Evolutionary conservation across 2,329 filamentous ascomycete species (phyloP).

Genomic region (Aspergillus spinulosporus): DNA sequence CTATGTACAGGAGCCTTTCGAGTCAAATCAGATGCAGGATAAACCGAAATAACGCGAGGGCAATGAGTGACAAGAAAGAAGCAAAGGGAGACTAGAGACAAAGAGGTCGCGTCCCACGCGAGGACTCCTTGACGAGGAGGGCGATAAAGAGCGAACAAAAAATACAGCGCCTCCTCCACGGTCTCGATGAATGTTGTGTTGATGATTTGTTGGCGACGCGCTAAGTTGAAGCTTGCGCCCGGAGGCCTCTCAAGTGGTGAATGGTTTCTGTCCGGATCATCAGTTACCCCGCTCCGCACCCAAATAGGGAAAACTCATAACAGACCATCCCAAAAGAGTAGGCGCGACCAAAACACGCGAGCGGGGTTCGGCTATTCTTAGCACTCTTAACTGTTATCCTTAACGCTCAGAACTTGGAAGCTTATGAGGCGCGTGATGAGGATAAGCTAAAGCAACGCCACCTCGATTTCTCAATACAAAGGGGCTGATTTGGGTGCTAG

Average conservation of each 20-base stretch:
- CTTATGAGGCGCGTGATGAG: not conserved
- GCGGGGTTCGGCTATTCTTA: constrained; percentile 19
- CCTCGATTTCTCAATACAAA: not conserved
- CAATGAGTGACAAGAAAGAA: constrained; percentile 10
- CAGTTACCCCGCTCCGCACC: constrained; percentile 12
- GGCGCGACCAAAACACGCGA: constrained; percentile 24
- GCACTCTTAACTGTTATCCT: not conserved
- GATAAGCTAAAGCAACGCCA: not conserved
- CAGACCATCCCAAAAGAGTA: constrained; percentile 28
- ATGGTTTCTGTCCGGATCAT: constrained; percentile 26
- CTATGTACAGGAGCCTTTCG: constrained; percentile 2
- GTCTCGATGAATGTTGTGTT: constrained; percentile 23
- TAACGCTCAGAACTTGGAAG: not conserved
- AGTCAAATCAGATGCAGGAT: not conserved
- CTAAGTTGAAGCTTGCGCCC: constrained; percentile 19
- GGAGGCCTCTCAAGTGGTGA: constrained; percentile 21
- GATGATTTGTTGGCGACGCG: constrained; percentile 29
- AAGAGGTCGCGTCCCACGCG: constrained; percentile 6
- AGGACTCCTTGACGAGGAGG: not conserved
- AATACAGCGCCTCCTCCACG: constrained; percentile 8
- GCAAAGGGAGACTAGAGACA: not conserved
- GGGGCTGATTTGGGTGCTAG: not conserved
- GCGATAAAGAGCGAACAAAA: constrained; percentile 3
- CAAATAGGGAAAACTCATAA: constrained; percentile 36
- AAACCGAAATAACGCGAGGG: constrained; percentile 5